Evolutionary conservation across 2,329 filamentous ascomycete species (phyloP), one percentile per base, ranked within the genome.

Genomic region (Colletotrichum sojae): DNA sequence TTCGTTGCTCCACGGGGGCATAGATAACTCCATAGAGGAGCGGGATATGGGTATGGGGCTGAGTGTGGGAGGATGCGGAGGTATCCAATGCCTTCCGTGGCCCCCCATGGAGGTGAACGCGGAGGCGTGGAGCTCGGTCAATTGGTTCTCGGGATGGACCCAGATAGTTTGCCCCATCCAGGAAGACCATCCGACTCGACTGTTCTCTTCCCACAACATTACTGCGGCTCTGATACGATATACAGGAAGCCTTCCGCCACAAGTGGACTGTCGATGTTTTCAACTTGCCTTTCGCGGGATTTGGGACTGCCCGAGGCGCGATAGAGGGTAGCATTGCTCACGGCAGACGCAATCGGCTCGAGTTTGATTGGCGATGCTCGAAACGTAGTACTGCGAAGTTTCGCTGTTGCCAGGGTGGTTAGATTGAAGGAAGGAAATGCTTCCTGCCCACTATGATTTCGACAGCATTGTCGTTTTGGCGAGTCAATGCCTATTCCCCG

Each of bases 61-160:
- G 31, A 22, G 43, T 67, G 57, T 67, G 57, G 57, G 63, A 51
- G 51, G 58, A 62, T 66, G 63, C 63, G 63, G 57, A 67, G 63
- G 57, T 67, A 52, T 51, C 49, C 63, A 62, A 67, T 54, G 39
- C 56, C 63, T 61, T 61, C 49, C 56, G 48, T 61, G 18, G 27
- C 40, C 18, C 63, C 57, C 57, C 57, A 31, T 62, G 63, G 63
- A 67, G 63, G 31, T 31, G 31, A 16, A 25, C 52, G 63, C 51
- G 57, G 63, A 67, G 57, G 20, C 57, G 63, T 67, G 63, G 63
- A 48, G 63, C 22, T 36, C 18, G 31, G 51, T 16, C 57, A 39
- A 62, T 16, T 54, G 27, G 40, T 9, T 49, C 20, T 18, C 43
- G 27, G 55, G 57, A 62, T 54, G 22, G 52, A 48, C 63, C 51